Conservation (phyloP, 2,329 filamentous ascomycete genomes). For the Gaeumannomyces tritici region DNA sequence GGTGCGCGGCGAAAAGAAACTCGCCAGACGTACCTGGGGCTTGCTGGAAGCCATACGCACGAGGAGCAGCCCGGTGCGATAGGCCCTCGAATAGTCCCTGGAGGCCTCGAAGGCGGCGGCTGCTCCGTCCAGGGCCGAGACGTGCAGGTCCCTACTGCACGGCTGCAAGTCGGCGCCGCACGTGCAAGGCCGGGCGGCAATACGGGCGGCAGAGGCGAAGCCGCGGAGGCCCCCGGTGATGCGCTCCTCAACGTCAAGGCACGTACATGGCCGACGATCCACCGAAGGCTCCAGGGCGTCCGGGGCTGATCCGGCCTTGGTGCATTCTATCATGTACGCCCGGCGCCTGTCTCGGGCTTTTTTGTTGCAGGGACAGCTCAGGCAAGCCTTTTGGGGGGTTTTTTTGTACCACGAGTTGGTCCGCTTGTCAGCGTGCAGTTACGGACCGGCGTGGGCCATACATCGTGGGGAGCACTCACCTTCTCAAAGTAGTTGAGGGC, state of each 20-base stretch:
- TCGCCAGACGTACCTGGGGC: background rate
- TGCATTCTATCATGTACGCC: background rate
- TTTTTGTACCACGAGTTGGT: background rate
- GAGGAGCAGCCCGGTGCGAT: background rate
- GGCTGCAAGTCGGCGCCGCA: background rate
- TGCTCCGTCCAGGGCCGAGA: background rate
- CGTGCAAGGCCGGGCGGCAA: background rate
- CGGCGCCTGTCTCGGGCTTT: background rate
- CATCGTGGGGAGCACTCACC: background rate
- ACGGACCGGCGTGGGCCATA: too few relatives aligned
- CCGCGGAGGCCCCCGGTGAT: background rate
- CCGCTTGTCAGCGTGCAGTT: too few relatives aligned
- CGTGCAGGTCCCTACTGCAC: background rate
- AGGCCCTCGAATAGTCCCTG: background rate
- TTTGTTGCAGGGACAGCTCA: conserved; percentile 3
- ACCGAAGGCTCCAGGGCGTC: background rate
- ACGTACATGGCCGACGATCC: background rate
- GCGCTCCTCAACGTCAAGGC: background rate
- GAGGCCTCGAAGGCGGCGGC: background rate
- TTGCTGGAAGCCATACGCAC: background rate
- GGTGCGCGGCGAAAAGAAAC: too few relatives aligned
- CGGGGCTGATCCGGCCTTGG: background rate
- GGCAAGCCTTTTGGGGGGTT: background rate
- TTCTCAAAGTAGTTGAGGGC: conserved; percentile 3
- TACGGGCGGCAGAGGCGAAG: background rate